Evolutionary conservation across 805 yeast species (phyloP), one percentile per base, ranked within the genome.

Genomic region (Candida glaebosa): DNA sequence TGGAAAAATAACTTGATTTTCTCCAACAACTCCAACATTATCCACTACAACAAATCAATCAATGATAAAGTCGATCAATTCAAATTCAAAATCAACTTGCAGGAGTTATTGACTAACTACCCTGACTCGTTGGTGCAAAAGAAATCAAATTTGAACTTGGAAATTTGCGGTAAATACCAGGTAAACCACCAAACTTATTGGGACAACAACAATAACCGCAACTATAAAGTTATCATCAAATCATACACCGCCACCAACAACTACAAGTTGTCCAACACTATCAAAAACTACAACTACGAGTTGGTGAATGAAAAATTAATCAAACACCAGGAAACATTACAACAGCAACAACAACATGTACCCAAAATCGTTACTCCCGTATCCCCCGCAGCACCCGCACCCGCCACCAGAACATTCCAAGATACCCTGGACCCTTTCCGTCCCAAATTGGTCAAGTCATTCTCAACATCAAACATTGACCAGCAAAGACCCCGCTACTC

Each of bases 81-180:
- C 57, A 68, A 70, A 37, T 78, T 81, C 52, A 67, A 68, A 37
- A 68, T 80, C 30, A 74, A 75, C 28, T 55, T 74, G 43, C 51
- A 58, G 18, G 48, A 47, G 18, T 41, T 47, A 18, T 22, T 47
- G 7, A 10, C 25, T 18, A 31, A 39, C 24, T 37, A 22, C 50
- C 64, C 17, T 58, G 52, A 30, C 46, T 41, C 42, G 2, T 25
- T 31, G 18, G 37, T 43, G 17, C 18, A 36, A 1, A 41, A 34
- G 9, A 15, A 26, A 12, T 36, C 42, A 14, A 36, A 42, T 14
- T 40, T 73, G 42, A 54, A 62, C 17, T 46, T 73, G 38, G 63
- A 65, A 43, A 50, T 66, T 46, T 65, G 67, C 40, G 42, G 69
- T 36, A 57, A 56, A 40, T 69, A 67, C 45, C 48, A 45, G 4